Evolutionary conservation across 2,329 filamentous ascomycete species (phyloP).

Genomic region (Arthrobotrys megalospora): DNA sequence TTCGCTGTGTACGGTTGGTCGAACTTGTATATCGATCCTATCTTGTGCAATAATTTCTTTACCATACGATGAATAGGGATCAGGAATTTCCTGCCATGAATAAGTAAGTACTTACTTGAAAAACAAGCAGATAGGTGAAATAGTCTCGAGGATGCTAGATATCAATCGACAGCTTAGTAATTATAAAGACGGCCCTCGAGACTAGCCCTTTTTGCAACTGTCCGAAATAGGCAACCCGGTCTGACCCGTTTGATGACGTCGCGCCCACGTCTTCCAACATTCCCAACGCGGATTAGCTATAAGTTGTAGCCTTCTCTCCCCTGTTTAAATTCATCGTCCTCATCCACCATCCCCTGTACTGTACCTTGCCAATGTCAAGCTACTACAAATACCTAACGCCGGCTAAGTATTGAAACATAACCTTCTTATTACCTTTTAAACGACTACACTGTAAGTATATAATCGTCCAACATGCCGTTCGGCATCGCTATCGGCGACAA

Average conservation of each 20-base stretch:
- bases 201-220: neutral
- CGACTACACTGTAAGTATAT: neutral
- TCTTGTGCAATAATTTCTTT: too few species aligned
- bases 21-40: too few species aligned
- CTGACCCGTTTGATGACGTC: slow-evolving; percentile 50
- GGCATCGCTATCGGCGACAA: slow-evolving; percentile 54
- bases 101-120: too few species aligned
- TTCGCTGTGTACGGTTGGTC: too few species aligned
- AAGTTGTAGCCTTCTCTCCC: neutral
- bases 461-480: slow-evolving; percentile 46
- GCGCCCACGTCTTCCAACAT: slow-evolving; percentile 13
- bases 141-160: too few species aligned
- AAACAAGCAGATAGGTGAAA: too few species aligned
- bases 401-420: neutral
- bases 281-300: slow-evolving; percentile 8
- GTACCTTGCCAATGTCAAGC: too few species aligned
- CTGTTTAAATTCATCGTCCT: neutral
- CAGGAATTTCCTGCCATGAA: too few species aligned
- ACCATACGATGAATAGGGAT: too few species aligned
- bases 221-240: slow-evolving; percentile 29
- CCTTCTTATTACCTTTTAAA: too few species aligned
- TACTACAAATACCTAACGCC: too few species aligned
- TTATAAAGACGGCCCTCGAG: neutral
- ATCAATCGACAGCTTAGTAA: too few species aligned
- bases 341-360: neutral